Evolutionary conservation across 2,329 filamentous ascomycete species (phyloP), one percentile per base, ranked within the genome.

Genomic region (Ophiognomonia clavigignenti-juglandacearum): DNA sequence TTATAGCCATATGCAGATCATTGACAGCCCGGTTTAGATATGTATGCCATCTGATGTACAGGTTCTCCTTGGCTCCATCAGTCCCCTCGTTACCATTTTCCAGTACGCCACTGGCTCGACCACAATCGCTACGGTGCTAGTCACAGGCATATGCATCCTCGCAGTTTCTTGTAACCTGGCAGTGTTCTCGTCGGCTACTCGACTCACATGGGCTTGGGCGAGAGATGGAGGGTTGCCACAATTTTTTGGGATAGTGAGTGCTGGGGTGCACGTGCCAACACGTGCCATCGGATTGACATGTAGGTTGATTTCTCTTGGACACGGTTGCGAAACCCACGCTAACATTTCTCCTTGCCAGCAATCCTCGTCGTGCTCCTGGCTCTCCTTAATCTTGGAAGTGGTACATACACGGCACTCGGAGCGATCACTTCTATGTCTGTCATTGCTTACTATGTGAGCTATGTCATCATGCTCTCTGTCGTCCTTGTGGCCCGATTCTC

Each of bases 151-250:
- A 13, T 58, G 65, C 0, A 52, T 70, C 0, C 54, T 71, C 27
- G 59, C 64, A 14, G 62, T 67, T 41, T 60, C 69, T 32, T 64
- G 66, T 0, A 65, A 65, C 29, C 65, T 71, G 41, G 67, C 65
- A 26, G 63, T 64, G 29, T 61, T 74, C 3, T 71, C 73, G 1
- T 74, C 72, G 1, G 69, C 69, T 1, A 72, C 71, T 1, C 67
- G 73, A 3, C 56, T 75, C 2, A 68, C 70, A 0, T 76, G 73
- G 73, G 69, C 69, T 0, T 76, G 73, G 61, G 68, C 72, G 11
- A 58, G 68, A 4, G 73, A 76, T 45, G 69, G 69, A 3, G 73
- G 68, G 18, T 16, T 45, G 2, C 38, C 47, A 6, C 24, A 39
- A 11, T 51, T 38, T 7, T 55, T 56, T 27, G 36, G 45, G 19